Evolutionary conservation across 108 stramenopile genomes (phyloP).

Genomic region (Aurantiochytrium sp.): DNA sequence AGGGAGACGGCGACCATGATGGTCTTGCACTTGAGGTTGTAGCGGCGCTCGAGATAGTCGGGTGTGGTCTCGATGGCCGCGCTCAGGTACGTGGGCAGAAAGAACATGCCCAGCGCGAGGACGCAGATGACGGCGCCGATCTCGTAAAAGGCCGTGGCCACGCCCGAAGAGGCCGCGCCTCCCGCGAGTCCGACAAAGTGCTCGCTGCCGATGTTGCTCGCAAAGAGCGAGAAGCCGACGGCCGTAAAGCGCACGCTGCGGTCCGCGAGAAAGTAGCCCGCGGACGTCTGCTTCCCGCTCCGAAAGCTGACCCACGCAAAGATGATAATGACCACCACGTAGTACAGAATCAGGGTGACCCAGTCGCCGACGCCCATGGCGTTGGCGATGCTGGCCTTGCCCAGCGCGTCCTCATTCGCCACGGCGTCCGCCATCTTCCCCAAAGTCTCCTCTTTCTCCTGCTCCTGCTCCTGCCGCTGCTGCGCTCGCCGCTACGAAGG

Average conservation of each 20-base stretch:
- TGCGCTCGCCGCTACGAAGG: too few species aligned
- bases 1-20: slow-evolving; percentile 1
- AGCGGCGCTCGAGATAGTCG: slow-evolving; percentile 6
- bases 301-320: not conserved
- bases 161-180: not conserved
- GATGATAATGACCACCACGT: not conserved
- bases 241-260: not conserved
- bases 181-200: slow-evolving; percentile 14
- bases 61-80: not conserved
- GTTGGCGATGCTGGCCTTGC: not conserved
- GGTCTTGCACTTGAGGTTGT: not conserved
- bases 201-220: not conserved
- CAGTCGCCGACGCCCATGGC: not conserved
- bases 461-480: too few species aligned
- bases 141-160: not conserved
- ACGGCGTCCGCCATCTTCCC: too few species aligned
- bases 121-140: not conserved
- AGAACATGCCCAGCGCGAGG: not conserved
- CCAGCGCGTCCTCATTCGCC: too few species aligned
- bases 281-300: not conserved
- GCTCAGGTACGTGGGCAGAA: not conserved
- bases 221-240: slow-evolving; percentile 3
- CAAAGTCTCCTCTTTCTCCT: too few species aligned
- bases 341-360: not conserved
- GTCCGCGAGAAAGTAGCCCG: slow-evolving; percentile 10